phyloP scores from a whole-genome alignment of 192 early-diverging fungal species.

The Spinellus fusiger region DNA sequence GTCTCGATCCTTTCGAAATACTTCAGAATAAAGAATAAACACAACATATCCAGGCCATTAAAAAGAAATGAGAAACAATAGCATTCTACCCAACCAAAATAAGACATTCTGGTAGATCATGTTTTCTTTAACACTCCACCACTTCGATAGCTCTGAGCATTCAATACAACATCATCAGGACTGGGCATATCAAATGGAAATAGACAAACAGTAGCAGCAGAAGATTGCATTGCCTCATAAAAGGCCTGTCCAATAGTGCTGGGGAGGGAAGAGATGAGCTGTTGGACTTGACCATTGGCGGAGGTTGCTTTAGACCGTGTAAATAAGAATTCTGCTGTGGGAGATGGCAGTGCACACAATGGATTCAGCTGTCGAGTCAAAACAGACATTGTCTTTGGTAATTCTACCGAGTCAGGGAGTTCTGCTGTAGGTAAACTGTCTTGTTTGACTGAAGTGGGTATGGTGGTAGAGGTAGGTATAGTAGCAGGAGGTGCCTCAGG shows the following conservation, averaged over 20 bases:
- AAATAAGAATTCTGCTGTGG: slow-evolving; percentile 33
- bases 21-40: too few relatives aligned
- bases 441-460: too few relatives aligned
- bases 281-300: background rate
- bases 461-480: background rate
- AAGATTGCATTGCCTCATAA: slow-evolving; percentile 12
- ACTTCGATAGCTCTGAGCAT: slow-evolving; percentile 46
- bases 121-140: slow-evolving; percentile 4
- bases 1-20: too few relatives aligned
- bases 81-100: too few relatives aligned
- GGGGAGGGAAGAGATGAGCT: background rate
- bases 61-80: too few relatives aligned
- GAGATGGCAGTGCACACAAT: slow-evolving; percentile 30
- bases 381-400: background rate
- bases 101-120: too few relatives aligned
- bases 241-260: background rate
- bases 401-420: background rate
- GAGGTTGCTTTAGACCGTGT: background rate
- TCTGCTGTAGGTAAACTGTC: too few relatives aligned
- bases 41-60: too few relatives aligned
- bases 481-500: background rate
- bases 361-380: slow-evolving; percentile 11
- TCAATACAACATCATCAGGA: slow-evolving; percentile 73
- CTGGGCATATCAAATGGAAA: slow-evolving; percentile 78
- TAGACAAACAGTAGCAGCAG: slow-evolving; percentile 1